Evolutionary conservation across 1,284 basidiomycete genomes (phyloP), one percentile per base, ranked within the genome.

Genomic region (Bjerkandera adusta): DNA sequence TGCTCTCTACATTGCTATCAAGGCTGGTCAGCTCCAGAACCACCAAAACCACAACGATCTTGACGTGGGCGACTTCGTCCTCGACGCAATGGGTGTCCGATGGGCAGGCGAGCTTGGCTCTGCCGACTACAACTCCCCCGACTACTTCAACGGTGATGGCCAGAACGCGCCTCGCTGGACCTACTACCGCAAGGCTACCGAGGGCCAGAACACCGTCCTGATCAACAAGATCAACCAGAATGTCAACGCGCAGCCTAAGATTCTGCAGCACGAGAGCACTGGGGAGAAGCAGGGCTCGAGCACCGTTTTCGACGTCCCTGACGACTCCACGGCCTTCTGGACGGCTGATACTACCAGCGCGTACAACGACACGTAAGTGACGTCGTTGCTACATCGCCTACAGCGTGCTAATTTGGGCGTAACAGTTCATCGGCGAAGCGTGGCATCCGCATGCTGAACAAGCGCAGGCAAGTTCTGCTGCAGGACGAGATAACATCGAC

Each of bases 71-170:
- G 91, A 95, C 71, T 98, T 98, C 64, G 92, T 98, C 38, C 67
- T 99, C 36, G 97, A 99, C 64, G 95, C 94, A 13, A 72, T 97
- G 59, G 96, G 95, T 50, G 85, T 87, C 37, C 89, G 96, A 47
- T 99, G 93, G 92, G 91, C 89, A 29, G 97, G 97, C 51, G 96
- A 99, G 62, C 81, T 94, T 40, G 96, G 96, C 16, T 90, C 85
- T 6, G 93, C 79, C 26, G 82, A 97, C 67, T 98, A 98, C 66
- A 69, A 79, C 30, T 77, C 87, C 3, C 59, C 66, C 4, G 60
- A 70, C 25, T 95, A 95, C 71, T 96, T 95, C 71, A 71, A 66
- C 44, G 79, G 64, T 52, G 89, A 89, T 56, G 60, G 62, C 0
- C 89, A 93, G 64, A 67, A 74, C 48, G 78, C 83, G 35, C 62